Percentiles rank a stretch among this genome's conserved stretches.
Conservation (phyloP, 306 rosid genomes). For the Echinosophora koreensis region DNA sequence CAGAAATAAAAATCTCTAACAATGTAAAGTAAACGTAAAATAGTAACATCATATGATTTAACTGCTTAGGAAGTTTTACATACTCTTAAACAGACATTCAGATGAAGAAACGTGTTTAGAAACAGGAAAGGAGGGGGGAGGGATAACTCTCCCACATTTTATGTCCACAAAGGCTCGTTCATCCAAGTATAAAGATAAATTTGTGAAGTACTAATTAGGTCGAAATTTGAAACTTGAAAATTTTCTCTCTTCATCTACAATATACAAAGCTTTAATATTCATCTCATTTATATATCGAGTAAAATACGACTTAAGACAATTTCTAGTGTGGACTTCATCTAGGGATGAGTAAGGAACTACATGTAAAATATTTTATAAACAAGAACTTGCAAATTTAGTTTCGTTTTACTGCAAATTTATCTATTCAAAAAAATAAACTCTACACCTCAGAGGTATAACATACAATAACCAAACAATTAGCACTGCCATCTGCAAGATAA, state of each 20-base stretch:
- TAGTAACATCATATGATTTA: slow-evolving; percentile 11
- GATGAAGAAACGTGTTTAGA: slow-evolving; percentile 36
- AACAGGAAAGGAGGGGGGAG: slow-evolving; percentile 18
- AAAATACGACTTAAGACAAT: slow-evolving; percentile 36
- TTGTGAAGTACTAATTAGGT: slow-evolving; percentile 27
- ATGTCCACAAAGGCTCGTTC: slow-evolving; percentile 10
- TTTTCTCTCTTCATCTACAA: slow-evolving; percentile 26
- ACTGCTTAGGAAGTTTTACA: slow-evolving; percentile 27
- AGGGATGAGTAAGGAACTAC: slow-evolving; percentile 24
- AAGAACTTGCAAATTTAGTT: slow-evolving; percentile 22
- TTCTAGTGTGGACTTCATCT: slow-evolving; percentile 22
- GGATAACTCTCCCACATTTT: slow-evolving; percentile 22
- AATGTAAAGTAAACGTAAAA: slow-evolving; percentile 24
- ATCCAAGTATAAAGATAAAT: slow-evolving; percentile 18
- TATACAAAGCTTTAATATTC: slow-evolving; percentile 23
- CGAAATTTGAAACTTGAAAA: neutral
- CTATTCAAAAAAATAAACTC: slow-evolving; percentile 26
- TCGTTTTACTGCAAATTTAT: slow-evolving; percentile 12
- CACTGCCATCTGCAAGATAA: neutral
- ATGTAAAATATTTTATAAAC: neutral
- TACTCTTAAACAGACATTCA: slow-evolving; percentile 29
- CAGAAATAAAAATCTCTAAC: slow-evolving; percentile 15
- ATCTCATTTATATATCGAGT: slow-evolving; percentile 23
- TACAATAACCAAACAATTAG: slow-evolving; percentile 12
- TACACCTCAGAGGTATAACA: slow-evolving; percentile 1